phyloP scores from a whole-genome alignment of 2,329 filamentous ascomycete genomes.

The Monilinia aucupariae region DNA sequence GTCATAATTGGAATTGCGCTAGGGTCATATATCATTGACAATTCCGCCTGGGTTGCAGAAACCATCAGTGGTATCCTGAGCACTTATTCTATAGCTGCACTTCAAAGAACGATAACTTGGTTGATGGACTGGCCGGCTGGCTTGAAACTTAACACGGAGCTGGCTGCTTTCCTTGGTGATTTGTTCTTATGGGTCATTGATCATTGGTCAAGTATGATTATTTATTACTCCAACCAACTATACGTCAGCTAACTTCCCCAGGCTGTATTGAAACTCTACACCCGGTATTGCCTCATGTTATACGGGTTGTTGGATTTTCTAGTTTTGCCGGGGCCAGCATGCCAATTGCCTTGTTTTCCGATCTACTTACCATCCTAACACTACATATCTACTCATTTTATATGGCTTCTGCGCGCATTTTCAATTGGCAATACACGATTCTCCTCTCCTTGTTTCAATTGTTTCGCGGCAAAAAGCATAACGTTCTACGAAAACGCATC shows the following conservation, averaged over 20 bases:
- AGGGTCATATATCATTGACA: conserved; percentile 95
- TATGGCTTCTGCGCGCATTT: conserved; percentile 91
- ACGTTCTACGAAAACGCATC: conserved; percentile 92
- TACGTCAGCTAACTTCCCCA: conserved; percentile 31
- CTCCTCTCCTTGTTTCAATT: conserved; percentile 97
- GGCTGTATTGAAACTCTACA: conserved; percentile 71
- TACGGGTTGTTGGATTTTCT: conserved; percentile 90
- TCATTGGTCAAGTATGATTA: conserved; percentile 76
- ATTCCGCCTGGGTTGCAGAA: conserved; percentile 75
- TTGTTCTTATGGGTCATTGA: conserved; percentile 98
- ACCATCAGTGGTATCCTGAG: conserved; percentile 71
- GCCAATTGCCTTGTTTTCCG: conserved; percentile 93
- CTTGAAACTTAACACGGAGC: conserved; percentile 87
- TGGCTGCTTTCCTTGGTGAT: conserved; percentile 90
- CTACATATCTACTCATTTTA: conserved; percentile 98
- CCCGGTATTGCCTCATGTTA: conserved; percentile 75
- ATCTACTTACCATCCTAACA: conserved; percentile 84
- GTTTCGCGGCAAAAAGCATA: conserved; percentile 96
- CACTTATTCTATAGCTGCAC: conserved; percentile 79
- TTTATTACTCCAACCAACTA: neutral
- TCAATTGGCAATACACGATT: conserved; percentile 97
- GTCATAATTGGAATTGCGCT: conserved; percentile 97
- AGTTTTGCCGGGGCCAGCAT: conserved; percentile 95
- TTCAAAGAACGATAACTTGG: conserved; percentile 88
- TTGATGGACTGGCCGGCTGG: conserved; percentile 94